Conservation (phyloP, 495 filamentous ascomycete species). For the Penicillium bovifimosum region DNA sequence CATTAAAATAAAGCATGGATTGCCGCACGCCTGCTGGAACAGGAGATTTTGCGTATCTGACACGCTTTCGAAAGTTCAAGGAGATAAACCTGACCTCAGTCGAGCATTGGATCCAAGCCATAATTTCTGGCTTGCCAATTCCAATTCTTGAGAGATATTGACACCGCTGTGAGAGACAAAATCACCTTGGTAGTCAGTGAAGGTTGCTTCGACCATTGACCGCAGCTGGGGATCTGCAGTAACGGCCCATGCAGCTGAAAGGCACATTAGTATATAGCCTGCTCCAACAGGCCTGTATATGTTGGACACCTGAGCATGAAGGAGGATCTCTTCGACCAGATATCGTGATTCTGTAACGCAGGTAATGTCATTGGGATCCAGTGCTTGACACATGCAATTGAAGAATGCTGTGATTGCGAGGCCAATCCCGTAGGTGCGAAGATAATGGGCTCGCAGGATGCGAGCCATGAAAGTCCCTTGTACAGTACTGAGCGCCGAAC, state of each 20-base stretch:
- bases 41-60: background rate
- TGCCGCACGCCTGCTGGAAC: background rate
- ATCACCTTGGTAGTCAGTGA: conserved; percentile 28
- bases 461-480: background rate
- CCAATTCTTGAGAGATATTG: conserved; percentile 1
- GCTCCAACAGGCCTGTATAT: conserved; percentile 33
- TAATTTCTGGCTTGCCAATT: conserved; percentile 12
- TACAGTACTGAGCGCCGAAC: background rate
- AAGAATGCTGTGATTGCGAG: conserved; percentile 28
- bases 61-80: background rate
- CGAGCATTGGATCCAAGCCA: conserved; percentile 3
- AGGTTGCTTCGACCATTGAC: conserved; percentile 4
- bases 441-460: conserved; percentile 25
- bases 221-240: conserved; percentile 17
- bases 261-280: conserved; percentile 26
- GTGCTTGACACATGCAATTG: conserved; percentile 27
- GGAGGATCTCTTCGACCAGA: conserved; percentile 26
- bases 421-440: conserved; percentile 32
- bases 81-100: background rate
- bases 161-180: conserved; percentile 10
- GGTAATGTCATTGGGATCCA: conserved; percentile 10
- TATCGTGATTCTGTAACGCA: conserved; percentile 20
- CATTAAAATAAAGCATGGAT: too few species aligned
- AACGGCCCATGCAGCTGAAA: conserved; percentile 26
- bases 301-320: conserved; percentile 19